Conservation (phyloP, 2,329 filamentous ascomycete genomes). For the Microsporum canis region DNA sequence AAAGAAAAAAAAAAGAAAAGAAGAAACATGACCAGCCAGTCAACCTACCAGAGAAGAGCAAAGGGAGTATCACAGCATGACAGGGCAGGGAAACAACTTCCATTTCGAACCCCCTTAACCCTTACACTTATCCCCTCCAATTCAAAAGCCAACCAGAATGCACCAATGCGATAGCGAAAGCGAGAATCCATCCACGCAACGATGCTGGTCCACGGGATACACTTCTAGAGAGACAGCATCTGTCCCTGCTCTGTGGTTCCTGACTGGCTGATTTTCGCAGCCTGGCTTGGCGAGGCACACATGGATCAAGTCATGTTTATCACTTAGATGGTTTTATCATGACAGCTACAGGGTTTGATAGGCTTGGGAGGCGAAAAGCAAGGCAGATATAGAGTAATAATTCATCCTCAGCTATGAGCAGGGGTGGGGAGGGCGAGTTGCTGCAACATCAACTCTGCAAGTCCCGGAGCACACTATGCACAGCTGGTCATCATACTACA, state of each 20-base stretch:
- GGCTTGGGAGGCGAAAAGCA: background rate
- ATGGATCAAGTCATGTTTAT: constrained; percentile 1
- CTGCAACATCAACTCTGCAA: background rate
- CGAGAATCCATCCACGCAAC: background rate
- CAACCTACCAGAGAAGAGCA: background rate
- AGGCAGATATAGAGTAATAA: background rate
- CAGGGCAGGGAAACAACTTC: background rate
- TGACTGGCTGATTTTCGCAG: background rate
- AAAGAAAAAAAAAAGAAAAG: background rate
- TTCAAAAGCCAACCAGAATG: background rate
- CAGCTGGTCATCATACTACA: too few relatives aligned
- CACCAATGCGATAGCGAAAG: background rate
- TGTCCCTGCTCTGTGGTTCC: background rate
- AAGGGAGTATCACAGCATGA: background rate
- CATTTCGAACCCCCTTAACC: background rate
- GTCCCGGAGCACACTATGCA: background rate
- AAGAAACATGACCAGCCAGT: background rate
- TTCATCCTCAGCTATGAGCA: background rate
- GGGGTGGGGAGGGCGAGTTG: background rate
- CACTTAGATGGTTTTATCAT: background rate
- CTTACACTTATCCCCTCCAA: background rate
- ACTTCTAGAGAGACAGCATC: background rate
- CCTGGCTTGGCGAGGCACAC: background rate
- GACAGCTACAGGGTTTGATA: background rate
- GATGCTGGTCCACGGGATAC: background rate